phyloP scores from a whole-genome alignment of 2,329 filamentous ascomycete genomes.

The Ceratocystis huliohia region DNA sequence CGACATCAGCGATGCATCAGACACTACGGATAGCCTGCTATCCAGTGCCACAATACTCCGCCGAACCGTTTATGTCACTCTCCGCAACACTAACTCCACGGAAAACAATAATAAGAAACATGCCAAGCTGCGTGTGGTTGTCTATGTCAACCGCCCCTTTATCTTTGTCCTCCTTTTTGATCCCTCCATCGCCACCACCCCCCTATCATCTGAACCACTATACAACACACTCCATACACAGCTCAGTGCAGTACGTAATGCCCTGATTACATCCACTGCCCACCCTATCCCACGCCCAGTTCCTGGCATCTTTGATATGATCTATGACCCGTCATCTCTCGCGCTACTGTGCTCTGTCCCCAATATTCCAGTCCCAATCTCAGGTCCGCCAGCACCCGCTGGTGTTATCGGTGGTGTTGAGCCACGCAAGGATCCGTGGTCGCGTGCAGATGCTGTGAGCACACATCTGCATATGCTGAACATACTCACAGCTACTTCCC shows the following conservation, averaged over 20 bases:
- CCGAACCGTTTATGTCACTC: constrained; percentile 26
- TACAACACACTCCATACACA: constrained; percentile 51
- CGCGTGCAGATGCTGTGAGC: constrained; percentile 49
- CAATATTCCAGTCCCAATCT: constrained; percentile 44
- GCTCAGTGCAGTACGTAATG: constrained; percentile 44
- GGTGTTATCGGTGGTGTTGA: constrained; percentile 9
- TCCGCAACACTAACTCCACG: constrained; percentile 30
- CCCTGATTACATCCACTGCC: constrained; percentile 42
- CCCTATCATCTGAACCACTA: constrained; percentile 41
- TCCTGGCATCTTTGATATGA: constrained; percentile 42
- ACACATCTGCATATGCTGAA: constrained; percentile 53
- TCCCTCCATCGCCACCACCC: constrained; percentile 42
- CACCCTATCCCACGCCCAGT: constrained; percentile 43
- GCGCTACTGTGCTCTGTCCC: constrained; percentile 52
- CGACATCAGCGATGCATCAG: constrained; percentile 27
- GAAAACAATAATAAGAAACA: constrained; percentile 32
- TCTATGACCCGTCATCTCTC: constrained; percentile 46
- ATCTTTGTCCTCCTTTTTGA: constrained; percentile 64
- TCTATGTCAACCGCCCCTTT: constrained; percentile 64
- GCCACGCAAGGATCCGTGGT: constrained; percentile 35
- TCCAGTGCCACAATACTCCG: constrained; percentile 22
- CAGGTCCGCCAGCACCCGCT: constrained; percentile 22
- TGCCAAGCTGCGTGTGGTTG: constrained; percentile 49
- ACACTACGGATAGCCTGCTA: constrained; percentile 35
- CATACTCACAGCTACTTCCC: constrained; percentile 33